Percentiles rank a stretch among this genome's conserved stretches.
Conservation (phyloP, 305 asterid species). For the Vinca major region DNA sequence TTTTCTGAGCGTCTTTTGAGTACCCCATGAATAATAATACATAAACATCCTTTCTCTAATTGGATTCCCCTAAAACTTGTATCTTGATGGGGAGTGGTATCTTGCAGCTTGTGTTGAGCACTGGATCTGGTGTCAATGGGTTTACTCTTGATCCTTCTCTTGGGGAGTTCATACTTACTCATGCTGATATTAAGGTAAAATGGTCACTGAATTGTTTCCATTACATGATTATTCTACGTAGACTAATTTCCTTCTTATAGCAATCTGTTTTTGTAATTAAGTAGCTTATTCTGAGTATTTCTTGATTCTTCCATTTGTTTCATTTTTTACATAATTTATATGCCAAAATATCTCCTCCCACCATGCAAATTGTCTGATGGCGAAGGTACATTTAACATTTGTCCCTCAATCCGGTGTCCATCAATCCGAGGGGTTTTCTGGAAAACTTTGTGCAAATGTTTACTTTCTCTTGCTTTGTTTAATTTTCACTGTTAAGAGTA, state of each 20-base stretch:
- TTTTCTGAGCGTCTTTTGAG: slow-evolving; percentile 40
- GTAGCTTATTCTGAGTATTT: not conserved
- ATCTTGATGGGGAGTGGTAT: slow-evolving; percentile 1
- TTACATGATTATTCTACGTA: not conserved
- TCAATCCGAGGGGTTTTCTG: not conserved
- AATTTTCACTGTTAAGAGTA: not conserved
- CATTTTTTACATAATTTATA: not conserved
- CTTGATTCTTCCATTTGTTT: not conserved
- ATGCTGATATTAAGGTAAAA: slow-evolving; percentile 75
- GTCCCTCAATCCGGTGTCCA: not conserved
- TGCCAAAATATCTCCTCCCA: not conserved
- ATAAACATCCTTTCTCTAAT: too few relatives aligned
- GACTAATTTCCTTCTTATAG: not conserved
- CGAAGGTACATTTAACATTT: not conserved
- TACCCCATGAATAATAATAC: slow-evolving; percentile 11
- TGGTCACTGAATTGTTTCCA: not conserved
- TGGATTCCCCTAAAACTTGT: not conserved
- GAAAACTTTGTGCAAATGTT: not conserved
- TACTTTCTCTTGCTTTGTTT: not conserved
- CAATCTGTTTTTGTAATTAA: not conserved
- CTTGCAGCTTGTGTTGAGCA: slow-evolving; percentile 69
- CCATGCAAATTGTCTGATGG: not conserved
- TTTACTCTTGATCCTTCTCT: slow-evolving; percentile 98
- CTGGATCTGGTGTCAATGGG: slow-evolving; percentile 88
- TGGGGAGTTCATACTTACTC: slow-evolving; percentile 95